Evolutionary conservation across 306 rosid genomes (phyloP).

Genomic region (Oemleria cerasiformis): DNA sequence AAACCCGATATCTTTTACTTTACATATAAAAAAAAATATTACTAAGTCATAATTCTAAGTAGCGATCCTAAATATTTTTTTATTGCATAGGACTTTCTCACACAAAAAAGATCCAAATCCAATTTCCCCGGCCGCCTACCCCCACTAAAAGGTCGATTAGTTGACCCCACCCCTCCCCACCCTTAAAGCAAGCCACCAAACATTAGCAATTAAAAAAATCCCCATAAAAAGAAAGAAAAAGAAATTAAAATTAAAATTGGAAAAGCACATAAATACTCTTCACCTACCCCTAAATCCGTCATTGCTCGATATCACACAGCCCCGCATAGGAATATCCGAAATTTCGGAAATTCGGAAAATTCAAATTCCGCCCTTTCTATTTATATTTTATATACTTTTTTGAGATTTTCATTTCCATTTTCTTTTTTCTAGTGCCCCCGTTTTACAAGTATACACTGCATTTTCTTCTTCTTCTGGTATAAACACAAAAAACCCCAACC

Average conservation of each 20-base stretch:
- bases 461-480: too few relatives aligned
- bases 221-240: neutral
- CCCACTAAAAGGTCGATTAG: neutral
- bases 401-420: constrained; percentile 1
- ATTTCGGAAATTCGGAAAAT: neutral
- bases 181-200: neutral
- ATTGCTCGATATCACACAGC: too few relatives aligned
- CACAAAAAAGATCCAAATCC: neutral
- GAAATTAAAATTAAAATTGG: neutral
- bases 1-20: too few relatives aligned
- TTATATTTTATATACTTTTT: neutral
- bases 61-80: too few relatives aligned
- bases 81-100: neutral
- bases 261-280: neutral
- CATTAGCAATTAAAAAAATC: neutral
- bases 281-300: neutral
- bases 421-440: neutral
- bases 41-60: too few relatives aligned
- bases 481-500: constrained; percentile 8
- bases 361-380: neutral
- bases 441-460: neutral
- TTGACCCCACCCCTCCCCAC: neutral
- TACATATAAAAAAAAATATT: too few relatives aligned
- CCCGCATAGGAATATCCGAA: constrained; percentile 25
- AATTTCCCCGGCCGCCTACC: neutral